Base-by-base conservation (phyloP, 2,329 filamentous ascomycete genomes). In the Epichloe aotearoae region DNA sequence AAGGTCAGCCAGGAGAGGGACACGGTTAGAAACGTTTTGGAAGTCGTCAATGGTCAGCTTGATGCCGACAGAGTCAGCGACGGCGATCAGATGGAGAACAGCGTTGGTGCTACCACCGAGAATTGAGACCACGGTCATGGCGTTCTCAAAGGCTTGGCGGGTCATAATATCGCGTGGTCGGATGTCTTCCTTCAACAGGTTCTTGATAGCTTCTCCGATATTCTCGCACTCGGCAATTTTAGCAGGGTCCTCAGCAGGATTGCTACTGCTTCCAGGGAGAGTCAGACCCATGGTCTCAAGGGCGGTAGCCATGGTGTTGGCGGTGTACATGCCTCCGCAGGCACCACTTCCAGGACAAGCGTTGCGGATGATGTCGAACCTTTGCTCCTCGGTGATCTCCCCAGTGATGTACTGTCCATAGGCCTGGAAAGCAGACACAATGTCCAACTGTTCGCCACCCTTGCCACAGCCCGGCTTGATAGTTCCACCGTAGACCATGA, bases 401-500 rank as follows among this genome's bases (percentile, higher is more conserved):
- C 91, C 91, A 12, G 86, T 80, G 60, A 98, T 83, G 72, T 90
- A 97, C 66, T 96, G 88, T 26, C 93, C 93, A 64, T 97, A 97
- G 5, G 91, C 86, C 72, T 98, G 93, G 80, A 98, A 98, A 42
- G 93, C 93, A 47, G 89, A 96, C 53, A 98, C 86, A 49, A 98
- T 95, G 66, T 98, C 91, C 59, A 96, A 88, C 52, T 83, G 73
- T 57, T 84, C 75, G 59, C 90, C 86, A 47, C 77, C 78, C 61
- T 74, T 77, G 51, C 86, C 87, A 71, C 90, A 96, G 45, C 93
- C 93, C 38, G 93, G 88, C 65, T 86, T 83, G 66, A 97, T 98
- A 41, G 87, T 89, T 46, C 93, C 93, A 59, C 93, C 93, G 64
- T 98, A 98, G 33, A 98, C 87, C 93, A 98, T 98, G 64, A 98